A percentile compares a stretch with the other conserved stretches of the same genome.
Evolutionary conservation across 2,329 filamentous ascomycete species (phyloP).

Genomic region (Paramyrothecium roridum): DNA sequence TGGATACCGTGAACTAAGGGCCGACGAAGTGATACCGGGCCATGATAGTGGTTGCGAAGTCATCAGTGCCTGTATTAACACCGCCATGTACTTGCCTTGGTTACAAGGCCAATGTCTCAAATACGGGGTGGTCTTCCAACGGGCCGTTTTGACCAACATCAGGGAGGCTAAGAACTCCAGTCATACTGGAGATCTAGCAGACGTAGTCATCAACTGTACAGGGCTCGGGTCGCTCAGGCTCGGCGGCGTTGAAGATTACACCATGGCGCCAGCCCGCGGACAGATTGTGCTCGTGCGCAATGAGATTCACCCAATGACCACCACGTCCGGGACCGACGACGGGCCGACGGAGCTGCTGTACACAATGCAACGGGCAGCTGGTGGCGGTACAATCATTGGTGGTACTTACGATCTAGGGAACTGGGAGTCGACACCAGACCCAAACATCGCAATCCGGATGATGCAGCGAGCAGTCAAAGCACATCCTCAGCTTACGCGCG

Average conservation of each 20-base stretch:
- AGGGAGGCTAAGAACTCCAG: slow-evolving; percentile 56
- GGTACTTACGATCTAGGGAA: slow-evolving; percentile 71
- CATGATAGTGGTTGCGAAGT: slow-evolving; percentile 30
- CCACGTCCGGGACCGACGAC: slow-evolving; percentile 66
- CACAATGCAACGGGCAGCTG: slow-evolving; percentile 69
- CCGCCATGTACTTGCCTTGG: slow-evolving; percentile 68
- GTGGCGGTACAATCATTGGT: slow-evolving; percentile 73
- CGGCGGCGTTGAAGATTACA: slow-evolving; percentile 64
- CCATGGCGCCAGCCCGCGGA: slow-evolving; percentile 62
- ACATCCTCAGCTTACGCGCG: slow-evolving; percentile 55
- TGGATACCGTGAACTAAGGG: background rate
- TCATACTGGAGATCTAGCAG: slow-evolving; percentile 49
- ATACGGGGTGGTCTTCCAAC: slow-evolving; percentile 53
- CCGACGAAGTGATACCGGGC: background rate
- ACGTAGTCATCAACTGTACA: slow-evolving; percentile 68
- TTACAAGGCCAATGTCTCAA: slow-evolving; percentile 64
- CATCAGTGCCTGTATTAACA: slow-evolving; percentile 59
- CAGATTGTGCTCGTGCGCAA: slow-evolving; percentile 77
- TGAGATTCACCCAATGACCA: slow-evolving; percentile 62
- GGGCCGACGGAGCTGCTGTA: slow-evolving; percentile 67
- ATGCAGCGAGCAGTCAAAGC: slow-evolving; percentile 66
- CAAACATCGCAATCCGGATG: slow-evolving; percentile 68
- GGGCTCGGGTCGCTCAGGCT: slow-evolving; percentile 63
- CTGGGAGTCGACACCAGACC: slow-evolving; percentile 72
- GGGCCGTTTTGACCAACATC: slow-evolving; percentile 54